A percentile compares a stretch with the other conserved stretches of the same genome.
Conservation (phyloP, 768 basidiomycete genomes). For the Pisolithus microcarpus region DNA sequence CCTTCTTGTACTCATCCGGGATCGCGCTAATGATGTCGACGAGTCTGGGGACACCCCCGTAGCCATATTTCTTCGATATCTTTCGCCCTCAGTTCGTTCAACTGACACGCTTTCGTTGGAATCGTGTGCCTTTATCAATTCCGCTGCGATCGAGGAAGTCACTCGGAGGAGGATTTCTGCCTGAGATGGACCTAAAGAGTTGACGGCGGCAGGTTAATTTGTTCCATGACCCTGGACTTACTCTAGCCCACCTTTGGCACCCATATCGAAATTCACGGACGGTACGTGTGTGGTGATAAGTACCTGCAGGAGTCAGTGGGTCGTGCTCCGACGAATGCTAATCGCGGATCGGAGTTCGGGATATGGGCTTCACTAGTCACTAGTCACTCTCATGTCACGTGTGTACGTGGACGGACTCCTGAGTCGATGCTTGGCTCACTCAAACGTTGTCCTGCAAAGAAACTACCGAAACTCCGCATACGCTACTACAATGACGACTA, state of each 20-base stretch:
- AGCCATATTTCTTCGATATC: conserved; percentile 85
- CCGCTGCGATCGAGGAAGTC: conserved; percentile 90
- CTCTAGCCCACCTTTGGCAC: background rate
- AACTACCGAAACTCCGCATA: background rate
- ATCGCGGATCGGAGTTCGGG: background rate
- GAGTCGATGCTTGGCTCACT: conserved; percentile 4
- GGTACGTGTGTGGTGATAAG: background rate
- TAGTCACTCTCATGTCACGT: background rate
- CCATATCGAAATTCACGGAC: background rate
- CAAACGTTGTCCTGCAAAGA: conserved; percentile 1
- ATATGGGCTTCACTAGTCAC: background rate
- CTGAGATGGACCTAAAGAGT: conserved; percentile 65
- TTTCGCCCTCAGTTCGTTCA: conserved; percentile 84
- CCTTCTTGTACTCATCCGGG: conserved; percentile 94
- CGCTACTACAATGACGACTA: conserved; percentile 13
- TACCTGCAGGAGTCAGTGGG: too few species aligned
- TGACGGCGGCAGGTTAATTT: background rate
- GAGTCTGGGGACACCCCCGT: conserved; percentile 81
- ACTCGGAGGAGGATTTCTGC: conserved; percentile 86
- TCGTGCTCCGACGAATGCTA: background rate
- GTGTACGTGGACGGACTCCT: conserved; percentile 1
- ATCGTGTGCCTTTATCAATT: conserved; percentile 85
- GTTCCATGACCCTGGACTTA: too few species aligned
- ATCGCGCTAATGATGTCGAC: conserved; percentile 99
- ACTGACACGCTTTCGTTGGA: conserved; percentile 66